These are phyloP conservation scores for Akanthomyces muscarius DNA, from an alignment of 2,329 filamentous ascomycete species.

Conservation along the genomic window DNA sequence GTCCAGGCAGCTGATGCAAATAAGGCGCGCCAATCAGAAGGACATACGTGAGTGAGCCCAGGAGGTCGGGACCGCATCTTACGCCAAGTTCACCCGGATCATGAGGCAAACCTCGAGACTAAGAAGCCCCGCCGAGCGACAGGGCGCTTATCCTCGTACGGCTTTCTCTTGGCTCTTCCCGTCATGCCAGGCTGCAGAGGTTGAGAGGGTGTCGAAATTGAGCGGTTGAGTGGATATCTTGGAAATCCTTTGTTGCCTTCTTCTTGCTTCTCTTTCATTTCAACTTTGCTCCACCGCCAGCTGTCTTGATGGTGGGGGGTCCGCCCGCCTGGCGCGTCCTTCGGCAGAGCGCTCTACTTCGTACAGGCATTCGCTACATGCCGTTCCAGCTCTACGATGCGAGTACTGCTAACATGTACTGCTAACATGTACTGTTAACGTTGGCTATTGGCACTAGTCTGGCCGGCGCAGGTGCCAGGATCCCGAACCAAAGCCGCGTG, in stretches of 20 bases:
- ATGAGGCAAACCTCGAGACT: not conserved
- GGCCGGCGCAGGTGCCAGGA: not conserved
- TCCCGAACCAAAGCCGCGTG: not conserved
- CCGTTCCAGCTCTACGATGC: not conserved
- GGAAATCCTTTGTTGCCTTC: too few relatives aligned
- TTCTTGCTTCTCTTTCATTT: not conserved
- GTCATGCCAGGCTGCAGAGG: not conserved
- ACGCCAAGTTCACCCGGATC: not conserved
- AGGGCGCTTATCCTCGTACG: slow-evolving; percentile 2
- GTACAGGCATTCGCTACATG: not conserved
- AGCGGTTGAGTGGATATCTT: not conserved
- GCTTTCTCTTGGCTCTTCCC: not conserved
- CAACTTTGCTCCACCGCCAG: not conserved
- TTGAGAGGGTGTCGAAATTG: not conserved
- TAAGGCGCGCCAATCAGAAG: not conserved
- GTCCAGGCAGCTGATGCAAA: not conserved
- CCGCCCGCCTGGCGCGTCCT: not conserved
- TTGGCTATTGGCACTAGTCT: not conserved
- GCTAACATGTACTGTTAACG: not conserved
- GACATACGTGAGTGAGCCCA: not conserved
- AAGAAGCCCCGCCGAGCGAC: slow-evolving; percentile 7
- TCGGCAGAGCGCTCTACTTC: not conserved
- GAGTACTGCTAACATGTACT: not conserved
- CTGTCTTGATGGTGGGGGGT: not conserved
- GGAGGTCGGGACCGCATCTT: not conserved